Conservation (phyloP, 176 grass and related monocot genomes). For the Cymbopogon citratus region DNA sequence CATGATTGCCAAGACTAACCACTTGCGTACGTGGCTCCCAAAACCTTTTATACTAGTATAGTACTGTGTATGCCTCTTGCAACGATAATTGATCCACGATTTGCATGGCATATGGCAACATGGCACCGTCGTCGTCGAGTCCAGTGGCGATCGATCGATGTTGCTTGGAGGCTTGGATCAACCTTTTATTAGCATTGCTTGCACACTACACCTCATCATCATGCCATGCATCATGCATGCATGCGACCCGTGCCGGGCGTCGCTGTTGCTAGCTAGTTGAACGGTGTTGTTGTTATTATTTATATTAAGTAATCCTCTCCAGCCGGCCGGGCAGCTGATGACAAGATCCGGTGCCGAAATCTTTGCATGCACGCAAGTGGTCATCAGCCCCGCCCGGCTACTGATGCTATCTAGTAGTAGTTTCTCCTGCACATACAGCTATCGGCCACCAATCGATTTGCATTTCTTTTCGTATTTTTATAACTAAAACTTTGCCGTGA, state of each 20-base stretch:
- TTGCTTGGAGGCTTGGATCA: conserved; percentile 10
- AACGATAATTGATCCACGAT: neutral
- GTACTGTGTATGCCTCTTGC: neutral
- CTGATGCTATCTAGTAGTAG: neutral
- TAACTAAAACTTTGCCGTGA: neutral
- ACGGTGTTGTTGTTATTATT: neutral
- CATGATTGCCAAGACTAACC: conserved; percentile 1
- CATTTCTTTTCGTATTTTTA: neutral
- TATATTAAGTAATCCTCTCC: neutral
- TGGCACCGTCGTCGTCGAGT: neutral
- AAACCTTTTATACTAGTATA: no score
- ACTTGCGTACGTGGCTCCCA: neutral
- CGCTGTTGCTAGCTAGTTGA: neutral
- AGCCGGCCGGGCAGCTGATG: neutral
- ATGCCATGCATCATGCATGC: neutral
- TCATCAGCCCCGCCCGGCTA: neutral
- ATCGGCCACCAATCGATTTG: neutral
- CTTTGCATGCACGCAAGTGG: conserved; percentile 40
- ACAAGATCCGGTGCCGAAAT: conserved; percentile 14
- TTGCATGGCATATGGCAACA: neutral
- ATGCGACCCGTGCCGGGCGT: conserved; percentile 22
- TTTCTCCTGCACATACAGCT: conserved; percentile 13
- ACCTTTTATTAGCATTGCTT: conserved; percentile 8
- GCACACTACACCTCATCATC: conserved; percentile 35
- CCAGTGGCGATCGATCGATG: neutral